These are phyloP conservation scores for Arxiozyma bovina DNA, from an alignment of 1,139 yeast species.

Conservation along the genomic window DNA sequence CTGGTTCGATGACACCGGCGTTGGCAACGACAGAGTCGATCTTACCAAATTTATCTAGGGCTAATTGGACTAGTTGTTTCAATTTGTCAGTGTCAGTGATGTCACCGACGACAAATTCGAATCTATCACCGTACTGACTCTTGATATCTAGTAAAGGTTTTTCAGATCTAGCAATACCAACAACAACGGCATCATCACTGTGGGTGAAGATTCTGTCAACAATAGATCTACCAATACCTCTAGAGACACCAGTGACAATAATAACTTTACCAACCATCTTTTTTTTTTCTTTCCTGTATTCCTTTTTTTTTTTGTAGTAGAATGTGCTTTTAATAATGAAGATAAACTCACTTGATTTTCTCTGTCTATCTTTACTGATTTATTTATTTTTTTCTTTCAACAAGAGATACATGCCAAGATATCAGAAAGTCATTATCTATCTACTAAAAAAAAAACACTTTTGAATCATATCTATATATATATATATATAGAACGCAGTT, in stretches of 20 bases:
- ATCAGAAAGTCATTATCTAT: too few relatives aligned
- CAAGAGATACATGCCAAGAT: too few relatives aligned
- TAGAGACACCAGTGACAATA: constrained; percentile 67
- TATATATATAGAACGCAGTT: too few relatives aligned
- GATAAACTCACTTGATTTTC: too few relatives aligned
- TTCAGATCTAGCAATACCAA: constrained; percentile 67
- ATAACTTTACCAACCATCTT: constrained; percentile 31
- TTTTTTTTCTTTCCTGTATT: too few relatives aligned
- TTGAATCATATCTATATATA: too few relatives aligned
- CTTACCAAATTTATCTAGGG: constrained; percentile 46
- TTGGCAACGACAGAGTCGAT: constrained; percentile 64
- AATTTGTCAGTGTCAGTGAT: constrained; percentile 43
- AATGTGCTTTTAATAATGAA: too few relatives aligned
- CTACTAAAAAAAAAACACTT: too few relatives aligned
- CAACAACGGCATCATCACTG: constrained; percentile 47
- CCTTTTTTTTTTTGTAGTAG: too few relatives aligned
- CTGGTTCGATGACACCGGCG: constrained; percentile 86
- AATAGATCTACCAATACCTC: constrained; percentile 72
- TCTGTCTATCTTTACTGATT: too few relatives aligned
- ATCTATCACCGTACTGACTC: constrained; percentile 42
- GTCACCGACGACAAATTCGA: constrained; percentile 61
- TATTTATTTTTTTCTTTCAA: too few relatives aligned
- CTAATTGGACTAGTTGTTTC: constrained; percentile 39
- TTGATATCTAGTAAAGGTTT: constrained; percentile 40
- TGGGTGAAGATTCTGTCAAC: constrained; percentile 45